Evolutionary conservation across 768 basidiomycete species (phyloP).

Genomic region (Boletus barrowsii): DNA sequence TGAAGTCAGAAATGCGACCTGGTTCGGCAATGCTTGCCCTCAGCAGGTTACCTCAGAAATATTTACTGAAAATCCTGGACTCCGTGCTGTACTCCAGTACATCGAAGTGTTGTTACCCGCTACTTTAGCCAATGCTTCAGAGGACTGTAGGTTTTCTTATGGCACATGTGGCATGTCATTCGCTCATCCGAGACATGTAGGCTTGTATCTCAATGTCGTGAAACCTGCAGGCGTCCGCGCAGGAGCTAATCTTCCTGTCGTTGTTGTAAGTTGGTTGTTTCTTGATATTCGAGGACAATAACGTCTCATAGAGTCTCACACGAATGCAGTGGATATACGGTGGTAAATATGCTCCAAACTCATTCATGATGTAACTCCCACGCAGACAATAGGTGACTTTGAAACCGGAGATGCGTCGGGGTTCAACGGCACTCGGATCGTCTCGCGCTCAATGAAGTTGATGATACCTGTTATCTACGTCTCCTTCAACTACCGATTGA

Average conservation of each 20-base stretch:
- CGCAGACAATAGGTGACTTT: conserved; percentile 8
- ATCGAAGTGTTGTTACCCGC: neutral
- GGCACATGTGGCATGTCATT: neutral
- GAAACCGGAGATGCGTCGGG: neutral
- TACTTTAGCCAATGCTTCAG: conserved; percentile 5
- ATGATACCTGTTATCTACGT: neutral
- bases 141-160: conserved; percentile 12
- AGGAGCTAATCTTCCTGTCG: conserved; percentile 18
- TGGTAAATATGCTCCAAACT: neutral
- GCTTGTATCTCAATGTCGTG: conserved; percentile 22
- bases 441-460: conserved; percentile 15
- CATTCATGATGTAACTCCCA: neutral
- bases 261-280: conserved; percentile 13
- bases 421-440: conserved; percentile 17
- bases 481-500: conserved; percentile 4
- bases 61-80: neutral
- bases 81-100: neutral
- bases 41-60: conserved; percentile 29
- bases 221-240: neutral
- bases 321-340: neutral
- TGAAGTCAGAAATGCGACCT: neutral
- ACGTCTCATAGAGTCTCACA: neutral
- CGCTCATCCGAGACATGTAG: conserved; percentile 11
- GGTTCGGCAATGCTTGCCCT: conserved; percentile 37
- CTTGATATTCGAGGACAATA: neutral